Evolutionary conservation across 805 yeast genomes (phyloP), one percentile per base, ranked within the genome.

Genomic region (Lachancea nothofagi): DNA sequence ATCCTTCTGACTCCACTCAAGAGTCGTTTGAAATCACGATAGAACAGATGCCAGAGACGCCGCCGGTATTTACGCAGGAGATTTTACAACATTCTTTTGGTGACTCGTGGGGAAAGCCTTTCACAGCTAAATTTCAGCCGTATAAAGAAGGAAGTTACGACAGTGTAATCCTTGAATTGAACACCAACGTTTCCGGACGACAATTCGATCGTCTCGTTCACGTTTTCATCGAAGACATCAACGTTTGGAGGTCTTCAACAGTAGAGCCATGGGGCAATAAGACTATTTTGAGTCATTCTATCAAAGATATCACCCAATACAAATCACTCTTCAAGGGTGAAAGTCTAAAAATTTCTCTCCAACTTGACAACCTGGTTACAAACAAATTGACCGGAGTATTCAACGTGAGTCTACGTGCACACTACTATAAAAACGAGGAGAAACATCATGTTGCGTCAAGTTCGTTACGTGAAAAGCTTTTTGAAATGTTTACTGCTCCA

Each of bases 241-340:
- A 83, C 46, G 64, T 86, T 28, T 86, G 95, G 95, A 74, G 95
- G 60, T 78, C 86, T 1, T 80, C 90, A 2, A 87, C 95, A 2
- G 78, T 83, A 12, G 95, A 86, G 60, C 95, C 95, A 1, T 42
- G 43, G 25, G 72, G 73, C 41, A 51, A 71, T 62, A 55, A 53
- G 10, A 49, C 62, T 2, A 71, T 73, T 7, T 73, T 67, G 47
- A 74, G 83, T 19, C 51, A 59, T 4, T 62, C 71, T 40, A 64
- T 71, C 22, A 85, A 83, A 54, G 95, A 87, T 55, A 71, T 84
- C 1, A 70, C 88, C 2, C 56, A 64, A 12, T 84, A 74, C 54
- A 50, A 69, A 6, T 47, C 64, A 0, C 56, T 85, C 24, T 83
- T 86, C 56, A 36, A 48, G 4, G 34, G 37, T 13, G 48, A 65